Evolutionary conservation across 345 rosid species (phyloP), one percentile per base, ranked within the genome.

Genomic region (Camelina sativa): DNA sequence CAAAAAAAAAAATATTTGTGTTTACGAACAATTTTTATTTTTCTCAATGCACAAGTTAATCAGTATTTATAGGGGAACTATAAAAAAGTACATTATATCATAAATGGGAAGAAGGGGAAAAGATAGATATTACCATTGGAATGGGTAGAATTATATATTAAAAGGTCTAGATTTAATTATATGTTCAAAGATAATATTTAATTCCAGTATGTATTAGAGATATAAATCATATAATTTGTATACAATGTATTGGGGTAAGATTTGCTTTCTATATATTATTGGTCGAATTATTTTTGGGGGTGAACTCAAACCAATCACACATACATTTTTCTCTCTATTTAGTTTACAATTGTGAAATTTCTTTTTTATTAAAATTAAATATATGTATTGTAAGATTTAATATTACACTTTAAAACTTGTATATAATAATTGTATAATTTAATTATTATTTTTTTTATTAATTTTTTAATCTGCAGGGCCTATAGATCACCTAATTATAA

Each of bases 1-100:
- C 65, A 3, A 44, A 63, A 20, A 11, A 4, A 22, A 69, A 58
- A 15, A 28, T 28, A 28, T 38, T 51, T 51, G 30, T 30, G 32
- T 52, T 47, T 15, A 34, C 57, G 2, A 43, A 52, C n/a, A 53
- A 43, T 28, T 23, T 16, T 22, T 28, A 2, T 9, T 11, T 13
- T 35, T 50, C 46, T 63, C 65, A 74, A 11, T 32, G 37, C 63
- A 52, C 50, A 52, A 67, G 30, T 13, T 60, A 7, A 11, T 11
- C 23, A 34, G 65, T 44, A 65, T 37, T 65, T 74, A 74, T 74
- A 74, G 8, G 7, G n/a, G 66, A 3, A 37, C n/a, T n/a, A n/a
- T n/a, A 12, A 43, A 30, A 12, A 32, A 3, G 44, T 6, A 43
- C 5, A 62, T 25, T 17, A 17, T 3, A 3, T 58, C 41, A 30